phyloP scores from a whole-genome alignment of 208 protist genomes.

The Sergeia podlipaevii region DNA sequence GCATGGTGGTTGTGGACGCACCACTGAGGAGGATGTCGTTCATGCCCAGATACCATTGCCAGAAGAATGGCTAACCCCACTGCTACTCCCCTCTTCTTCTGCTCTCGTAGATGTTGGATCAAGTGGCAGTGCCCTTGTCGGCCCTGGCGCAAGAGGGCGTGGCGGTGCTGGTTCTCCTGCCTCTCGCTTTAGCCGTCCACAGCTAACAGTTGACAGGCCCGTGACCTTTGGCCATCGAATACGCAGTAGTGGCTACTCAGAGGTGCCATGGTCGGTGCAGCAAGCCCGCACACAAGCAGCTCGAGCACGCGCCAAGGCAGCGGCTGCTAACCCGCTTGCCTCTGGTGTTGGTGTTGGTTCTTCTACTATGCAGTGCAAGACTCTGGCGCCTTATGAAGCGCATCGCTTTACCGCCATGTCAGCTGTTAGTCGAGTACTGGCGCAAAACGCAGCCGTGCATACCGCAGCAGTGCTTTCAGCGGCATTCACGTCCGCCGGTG shows the following conservation, averaged over 20 bases:
- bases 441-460: conserved; percentile 17
- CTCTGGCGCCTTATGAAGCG: conserved; percentile 10
- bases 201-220: not conserved
- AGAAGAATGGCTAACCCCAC: conserved; percentile 22
- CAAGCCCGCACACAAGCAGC: conserved; percentile 17
- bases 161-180: not conserved
- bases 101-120: not conserved
- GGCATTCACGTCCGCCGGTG: conserved; percentile 39
- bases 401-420: conserved; percentile 25
- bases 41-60: conserved; percentile 59
- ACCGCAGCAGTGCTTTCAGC: conserved; percentile 16
- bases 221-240: conserved; percentile 32
- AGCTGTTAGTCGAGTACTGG: conserved; percentile 28
- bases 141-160: not conserved
- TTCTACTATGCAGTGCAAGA: conserved; percentile 3
- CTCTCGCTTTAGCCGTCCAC: not conserved
- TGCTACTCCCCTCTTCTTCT: conserved; percentile 3
- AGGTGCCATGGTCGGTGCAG: conserved; percentile 72
- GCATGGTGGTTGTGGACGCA: not conserved
- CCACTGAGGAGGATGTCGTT: conserved; percentile 30
- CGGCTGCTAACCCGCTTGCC: conserved; percentile 4
- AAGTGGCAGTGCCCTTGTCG: not conserved
- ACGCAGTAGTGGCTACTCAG: conserved; percentile 53
- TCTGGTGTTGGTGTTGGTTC: conserved; percentile 2
- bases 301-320: conserved; percentile 1